A percentile compares a stretch with the other conserved stretches of the same genome.
phyloP scores from a whole-genome alignment of 352 stramenopile genomes.

The Aphanomyces astaci region DNA sequence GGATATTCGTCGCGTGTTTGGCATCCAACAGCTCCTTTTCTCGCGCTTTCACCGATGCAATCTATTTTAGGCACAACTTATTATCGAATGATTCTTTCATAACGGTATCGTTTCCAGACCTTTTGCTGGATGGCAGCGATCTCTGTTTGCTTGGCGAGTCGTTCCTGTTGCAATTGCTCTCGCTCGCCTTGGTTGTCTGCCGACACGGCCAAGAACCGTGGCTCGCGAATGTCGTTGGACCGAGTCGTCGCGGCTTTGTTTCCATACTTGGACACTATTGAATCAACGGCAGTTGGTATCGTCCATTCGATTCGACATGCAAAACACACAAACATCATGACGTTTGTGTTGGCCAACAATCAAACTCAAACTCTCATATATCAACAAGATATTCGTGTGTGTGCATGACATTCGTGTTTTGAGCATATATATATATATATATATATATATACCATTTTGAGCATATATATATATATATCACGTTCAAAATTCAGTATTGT shows the following conservation, averaged over 20 bases:
- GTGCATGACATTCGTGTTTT: too few relatives aligned
- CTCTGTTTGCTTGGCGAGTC: constrained; percentile 38
- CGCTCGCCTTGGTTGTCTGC: constrained; percentile 77
- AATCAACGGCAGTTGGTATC: not conserved
- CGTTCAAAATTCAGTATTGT: too few relatives aligned
- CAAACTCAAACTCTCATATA: too few relatives aligned
- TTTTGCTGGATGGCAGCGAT: constrained; percentile 46
- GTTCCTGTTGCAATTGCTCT: constrained; percentile 40
- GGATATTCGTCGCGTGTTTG: constrained; percentile 47
- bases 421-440: too few relatives aligned
- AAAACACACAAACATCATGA: too few relatives aligned
- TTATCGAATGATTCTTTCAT: too few relatives aligned
- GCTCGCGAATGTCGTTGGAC: constrained; percentile 69
- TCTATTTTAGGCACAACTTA: constrained; percentile 30
- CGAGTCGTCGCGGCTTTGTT: constrained; percentile 77
- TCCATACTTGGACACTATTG: constrained; percentile 71
- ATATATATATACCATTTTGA: too few relatives aligned
- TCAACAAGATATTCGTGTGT: too few relatives aligned
- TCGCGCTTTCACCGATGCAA: constrained; percentile 50
- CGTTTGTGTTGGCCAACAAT: too few relatives aligned
- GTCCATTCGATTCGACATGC: too few relatives aligned
- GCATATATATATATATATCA: too few relatives aligned
- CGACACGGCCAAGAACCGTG: constrained; percentile 52
- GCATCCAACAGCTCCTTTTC: constrained; percentile 54
- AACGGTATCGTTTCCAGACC: too few relatives aligned